Evolutionary conservation across 163 green algal species (phyloP).

Genomic region (Scenedesmus sp.): DNA sequence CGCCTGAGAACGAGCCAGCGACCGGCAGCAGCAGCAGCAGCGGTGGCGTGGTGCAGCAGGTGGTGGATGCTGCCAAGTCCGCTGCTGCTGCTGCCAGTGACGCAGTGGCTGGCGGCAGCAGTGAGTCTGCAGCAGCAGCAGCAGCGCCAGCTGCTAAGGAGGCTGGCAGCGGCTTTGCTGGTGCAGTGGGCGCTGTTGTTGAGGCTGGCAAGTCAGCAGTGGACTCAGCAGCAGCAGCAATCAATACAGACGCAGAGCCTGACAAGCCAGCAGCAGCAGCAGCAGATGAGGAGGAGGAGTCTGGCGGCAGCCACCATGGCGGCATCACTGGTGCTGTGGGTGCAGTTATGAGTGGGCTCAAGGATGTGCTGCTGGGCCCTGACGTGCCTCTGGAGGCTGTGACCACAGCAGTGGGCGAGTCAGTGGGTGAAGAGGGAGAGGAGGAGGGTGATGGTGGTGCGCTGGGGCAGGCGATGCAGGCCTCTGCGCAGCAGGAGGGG

Average conservation of each 20-base stretch:
- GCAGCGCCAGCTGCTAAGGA: background rate
- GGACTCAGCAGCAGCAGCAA: background rate
- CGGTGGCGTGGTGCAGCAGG: background rate
- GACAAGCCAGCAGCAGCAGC: background rate
- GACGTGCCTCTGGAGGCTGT: conserved; percentile 13
- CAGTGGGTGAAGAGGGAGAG: background rate
- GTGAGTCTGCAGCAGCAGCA: background rate
- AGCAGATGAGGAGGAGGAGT: background rate
- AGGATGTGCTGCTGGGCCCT: conserved; percentile 41
- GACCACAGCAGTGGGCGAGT: background rate
- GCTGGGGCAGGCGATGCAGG: background rate
- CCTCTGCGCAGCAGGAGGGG: background rate
- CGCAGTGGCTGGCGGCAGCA: background rate
- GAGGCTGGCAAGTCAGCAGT: background rate
- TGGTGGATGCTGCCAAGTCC: background rate
- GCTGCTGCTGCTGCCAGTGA: background rate
- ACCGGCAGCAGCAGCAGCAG: background rate
- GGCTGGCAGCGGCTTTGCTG: background rate
- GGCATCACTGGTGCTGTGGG: background rate
- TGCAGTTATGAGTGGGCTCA: conserved; percentile 10
- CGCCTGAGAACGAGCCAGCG: background rate
- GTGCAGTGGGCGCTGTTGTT: background rate
- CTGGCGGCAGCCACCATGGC: background rate
- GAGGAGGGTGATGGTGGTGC: background rate
- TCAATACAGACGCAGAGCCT: background rate